Evolutionary conservation across 805 yeast genomes (phyloP).

Genomic region (Aciculoconidium aculeatum): DNA sequence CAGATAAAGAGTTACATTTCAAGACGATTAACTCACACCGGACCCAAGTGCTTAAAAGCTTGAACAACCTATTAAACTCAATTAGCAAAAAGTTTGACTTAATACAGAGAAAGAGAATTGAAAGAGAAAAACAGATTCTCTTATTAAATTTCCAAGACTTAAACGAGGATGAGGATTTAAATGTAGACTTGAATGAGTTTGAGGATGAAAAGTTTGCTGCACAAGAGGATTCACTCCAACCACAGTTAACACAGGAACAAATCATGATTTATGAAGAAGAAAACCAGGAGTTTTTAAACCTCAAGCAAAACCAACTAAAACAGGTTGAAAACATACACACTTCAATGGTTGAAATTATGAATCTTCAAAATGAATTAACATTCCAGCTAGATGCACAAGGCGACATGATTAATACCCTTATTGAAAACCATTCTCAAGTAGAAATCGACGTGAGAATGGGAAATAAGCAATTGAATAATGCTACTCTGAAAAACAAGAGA

Average conservation of each 20-base stretch:
- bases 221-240: conserved; percentile 3
- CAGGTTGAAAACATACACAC: conserved; percentile 56
- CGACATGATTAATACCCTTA: conserved; percentile 56
- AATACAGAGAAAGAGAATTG: conserved; percentile 45
- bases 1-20: conserved; percentile 28
- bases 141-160: conserved; percentile 37
- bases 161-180: conserved; percentile 22
- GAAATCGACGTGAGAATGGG: conserved; percentile 64
- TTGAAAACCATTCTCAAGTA: conserved; percentile 64
- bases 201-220: conserved; percentile 7
- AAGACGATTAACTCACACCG: conserved; percentile 40
- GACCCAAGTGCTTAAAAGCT: conserved; percentile 42
- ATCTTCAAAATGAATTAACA: conserved; percentile 68
- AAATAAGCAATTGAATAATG: conserved; percentile 61
- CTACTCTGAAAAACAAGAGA: conserved; percentile 57
- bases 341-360: conserved; percentile 66
- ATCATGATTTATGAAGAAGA: conserved; percentile 53
- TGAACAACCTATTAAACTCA: conserved; percentile 38
- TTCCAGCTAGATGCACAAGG: conserved; percentile 70
- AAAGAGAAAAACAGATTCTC: conserved; percentile 31
- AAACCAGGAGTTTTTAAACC: conserved; percentile 47
- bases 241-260: conserved; percentile 45
- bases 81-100: conserved; percentile 41
- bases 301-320: conserved; percentile 54
- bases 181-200: conserved; percentile 4